Evolutionary conservation across 441 rosid species (phyloP), one percentile per base, ranked within the genome.

Genomic region (Erodium texanum): DNA sequence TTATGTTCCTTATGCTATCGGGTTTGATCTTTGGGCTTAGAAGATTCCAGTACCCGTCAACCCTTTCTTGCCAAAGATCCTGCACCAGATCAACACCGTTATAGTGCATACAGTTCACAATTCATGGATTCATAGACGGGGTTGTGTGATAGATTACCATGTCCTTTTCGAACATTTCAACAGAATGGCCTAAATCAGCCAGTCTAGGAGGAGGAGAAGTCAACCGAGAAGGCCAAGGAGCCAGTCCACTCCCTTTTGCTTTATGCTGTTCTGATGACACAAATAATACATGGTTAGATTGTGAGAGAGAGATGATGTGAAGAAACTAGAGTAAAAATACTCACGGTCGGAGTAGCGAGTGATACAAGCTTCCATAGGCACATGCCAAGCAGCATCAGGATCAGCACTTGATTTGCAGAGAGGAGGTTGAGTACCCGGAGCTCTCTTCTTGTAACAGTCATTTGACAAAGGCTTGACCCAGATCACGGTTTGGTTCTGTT

Each of bases 401-500:
- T 92, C 97, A 65, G 86, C 83, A 50, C 83, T 96, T 36, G 97
- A 83, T 64, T 79, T 89, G 74, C 99, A 94, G 22, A 94, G 83
- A 16, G 98, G 99, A 74, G 99, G 99, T 65, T 75, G 89, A n/a
- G 90, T 85, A 63, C 90, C 96, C 2, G 95, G 86, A 63, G 84
- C 87, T 85, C 99, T 85, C 74, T 85, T 79, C 83, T 78, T 67
- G 75, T 87, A 94, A 78, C 99, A 94, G 74, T 92, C 97, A 84
- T 92, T 92, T 64, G 84, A 90, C 61, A 92, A 78, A n/a, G 98
- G 98, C 77, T 92, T 94, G 80, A 87, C 96, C 97, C 97, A 94
- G 78, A 94, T 82, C 15, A 92, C 99, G 54, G 99, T 94, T 76
- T 94, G 99, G 78, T 92, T 86, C 81, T 84, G 86, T 84, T 89